phyloP scores from a whole-genome alignment of 805 yeast species.

The Teunomyces tritomae region DNA sequence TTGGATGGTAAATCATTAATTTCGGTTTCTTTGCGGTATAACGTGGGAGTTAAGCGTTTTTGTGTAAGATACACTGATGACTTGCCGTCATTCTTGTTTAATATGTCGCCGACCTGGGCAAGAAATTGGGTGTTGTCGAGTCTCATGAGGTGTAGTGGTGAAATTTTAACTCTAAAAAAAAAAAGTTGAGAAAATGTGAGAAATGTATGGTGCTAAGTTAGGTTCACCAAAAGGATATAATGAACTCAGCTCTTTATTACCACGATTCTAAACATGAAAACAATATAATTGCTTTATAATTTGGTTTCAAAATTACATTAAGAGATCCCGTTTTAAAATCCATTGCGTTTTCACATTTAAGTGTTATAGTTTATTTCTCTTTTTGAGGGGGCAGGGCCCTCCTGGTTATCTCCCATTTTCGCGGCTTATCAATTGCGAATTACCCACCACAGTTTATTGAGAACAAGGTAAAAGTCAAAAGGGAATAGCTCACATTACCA shows the following conservation, averaged over 20 bases:
- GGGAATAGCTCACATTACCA: neutral
- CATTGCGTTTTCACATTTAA: too few relatives aligned
- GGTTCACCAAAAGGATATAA: too few relatives aligned
- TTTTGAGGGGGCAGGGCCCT: too few relatives aligned
- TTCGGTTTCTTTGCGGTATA: conserved; percentile 21
- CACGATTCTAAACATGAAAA: too few relatives aligned
- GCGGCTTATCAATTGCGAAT: neutral
- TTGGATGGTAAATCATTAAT: conserved; percentile 34
- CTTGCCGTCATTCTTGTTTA: conserved; percentile 31
- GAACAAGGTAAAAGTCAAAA: neutral
- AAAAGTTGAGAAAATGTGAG: neutral
- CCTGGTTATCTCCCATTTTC: neutral
- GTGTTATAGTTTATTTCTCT: too few relatives aligned
- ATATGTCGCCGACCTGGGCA: conserved; percentile 11
- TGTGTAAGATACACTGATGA: conserved; percentile 61
- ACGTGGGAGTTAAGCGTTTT: conserved; percentile 42
- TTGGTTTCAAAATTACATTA: too few relatives aligned
- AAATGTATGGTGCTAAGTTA: neutral
- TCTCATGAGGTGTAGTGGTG: conserved; percentile 9
- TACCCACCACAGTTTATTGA: neutral
- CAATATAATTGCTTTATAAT: too few relatives aligned
- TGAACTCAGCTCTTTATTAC: too few relatives aligned
- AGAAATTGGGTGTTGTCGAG: conserved; percentile 19
- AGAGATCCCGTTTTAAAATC: too few relatives aligned
- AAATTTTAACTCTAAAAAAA: neutral